Conservation (phyloP, 1,284 basidiomycete genomes). For the Retiboletus flavoniger region DNA sequence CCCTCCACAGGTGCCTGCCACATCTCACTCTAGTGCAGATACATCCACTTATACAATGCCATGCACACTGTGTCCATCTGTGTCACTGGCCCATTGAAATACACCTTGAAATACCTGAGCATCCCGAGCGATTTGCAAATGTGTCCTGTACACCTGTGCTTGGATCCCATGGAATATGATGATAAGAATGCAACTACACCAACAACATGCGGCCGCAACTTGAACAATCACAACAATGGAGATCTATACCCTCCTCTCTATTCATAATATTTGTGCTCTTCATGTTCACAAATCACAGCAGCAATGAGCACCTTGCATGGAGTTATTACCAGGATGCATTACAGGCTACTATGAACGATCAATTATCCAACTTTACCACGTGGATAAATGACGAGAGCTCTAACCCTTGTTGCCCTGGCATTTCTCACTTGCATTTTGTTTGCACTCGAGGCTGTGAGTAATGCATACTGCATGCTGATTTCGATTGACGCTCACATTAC, state of each 20-base stretch:
- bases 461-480: neutral
- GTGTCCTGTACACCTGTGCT: too few relatives aligned
- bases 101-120: too few relatives aligned
- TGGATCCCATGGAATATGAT: conserved; percentile 31
- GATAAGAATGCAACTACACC: conserved; percentile 20
- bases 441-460: conserved; percentile 68
- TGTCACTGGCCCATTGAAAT: too few relatives aligned
- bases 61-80: conserved; percentile 96
- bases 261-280: conserved; percentile 72
- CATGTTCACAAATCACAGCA: conserved; percentile 68
- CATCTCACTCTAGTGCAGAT: conserved; percentile 74
- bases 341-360: conserved; percentile 50
- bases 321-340: conserved; percentile 66
- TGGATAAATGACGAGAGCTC: conserved; percentile 70
- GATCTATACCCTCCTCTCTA: conserved; percentile 62
- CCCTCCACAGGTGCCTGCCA: too few relatives aligned
- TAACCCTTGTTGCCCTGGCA: conserved; percentile 77
- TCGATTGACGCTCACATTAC: neutral
- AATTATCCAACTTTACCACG: conserved; percentile 66
- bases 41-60: conserved; percentile 89
- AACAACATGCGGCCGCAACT: conserved; percentile 17
- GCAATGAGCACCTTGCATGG: conserved; percentile 60
- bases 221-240: conserved; percentile 26
- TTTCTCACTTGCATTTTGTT: conserved; percentile 74
- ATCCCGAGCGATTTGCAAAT: too few relatives aligned